Evolutionary conservation across 179 eudicot genomes (phyloP).

Genomic region (Silene vulgaris): DNA sequence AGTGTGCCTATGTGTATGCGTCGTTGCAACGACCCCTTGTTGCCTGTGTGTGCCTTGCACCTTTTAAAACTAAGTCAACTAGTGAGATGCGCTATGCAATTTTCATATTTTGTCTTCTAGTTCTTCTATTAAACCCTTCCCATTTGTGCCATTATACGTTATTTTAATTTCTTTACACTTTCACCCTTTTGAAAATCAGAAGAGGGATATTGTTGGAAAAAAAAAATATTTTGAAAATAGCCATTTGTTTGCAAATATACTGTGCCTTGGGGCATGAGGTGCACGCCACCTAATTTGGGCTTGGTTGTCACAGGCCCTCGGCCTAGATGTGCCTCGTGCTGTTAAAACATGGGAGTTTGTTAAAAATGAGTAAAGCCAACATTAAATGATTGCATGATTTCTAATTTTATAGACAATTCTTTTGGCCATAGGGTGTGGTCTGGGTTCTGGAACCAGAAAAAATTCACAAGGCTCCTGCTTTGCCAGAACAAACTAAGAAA

Average conservation of each 20-base stretch:
- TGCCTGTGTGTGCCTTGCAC: not conserved
- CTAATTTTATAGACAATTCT: not conserved
- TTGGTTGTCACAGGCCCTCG: not conserved
- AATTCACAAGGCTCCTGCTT: conserved; percentile 42
- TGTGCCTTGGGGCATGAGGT: not conserved
- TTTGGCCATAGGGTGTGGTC: conserved; percentile 53
- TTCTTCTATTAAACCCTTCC: not conserved
- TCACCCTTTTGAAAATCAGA: not conserved
- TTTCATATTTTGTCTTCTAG: not conserved
- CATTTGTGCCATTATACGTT: not conserved
- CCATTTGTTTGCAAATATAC: not conserved
- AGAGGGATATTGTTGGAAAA: not conserved
- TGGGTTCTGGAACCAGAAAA: conserved; percentile 79
- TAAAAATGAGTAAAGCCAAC: not conserved
- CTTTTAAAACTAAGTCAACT: not conserved
- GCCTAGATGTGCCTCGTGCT: not conserved
- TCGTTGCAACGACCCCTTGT: not conserved
- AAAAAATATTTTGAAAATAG: too few relatives aligned
- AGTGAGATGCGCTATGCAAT: not conserved
- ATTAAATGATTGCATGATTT: not conserved
- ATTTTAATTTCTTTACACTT: not conserved
- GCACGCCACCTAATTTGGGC: not conserved
- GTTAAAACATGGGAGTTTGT: not conserved
- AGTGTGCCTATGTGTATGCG: not conserved
- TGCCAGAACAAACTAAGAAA: conserved; percentile 47